phyloP scores from a whole-genome alignment of 768 basidiomycete species.

The Hygrocybe punicea region DNA sequence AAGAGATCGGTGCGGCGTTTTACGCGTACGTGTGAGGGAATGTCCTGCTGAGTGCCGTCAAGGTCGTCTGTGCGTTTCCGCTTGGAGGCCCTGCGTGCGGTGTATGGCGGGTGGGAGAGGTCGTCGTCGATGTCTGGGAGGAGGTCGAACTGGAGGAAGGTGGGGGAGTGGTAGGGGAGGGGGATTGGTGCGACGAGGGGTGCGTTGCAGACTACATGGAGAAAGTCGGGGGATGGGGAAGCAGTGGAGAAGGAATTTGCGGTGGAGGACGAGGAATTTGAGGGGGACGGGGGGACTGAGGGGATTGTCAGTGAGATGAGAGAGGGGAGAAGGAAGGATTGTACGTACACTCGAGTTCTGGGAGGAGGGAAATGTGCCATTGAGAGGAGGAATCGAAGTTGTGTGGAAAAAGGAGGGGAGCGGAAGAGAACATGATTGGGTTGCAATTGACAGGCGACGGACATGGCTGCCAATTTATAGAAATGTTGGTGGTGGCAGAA shows the following conservation, averaged over 20 bases:
- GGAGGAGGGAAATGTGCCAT: too few relatives aligned
- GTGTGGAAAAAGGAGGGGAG: slow-evolving; percentile 1
- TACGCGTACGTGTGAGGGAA: not conserved
- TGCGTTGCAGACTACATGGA: slow-evolving; percentile 59
- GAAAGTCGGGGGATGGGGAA: slow-evolving; percentile 23
- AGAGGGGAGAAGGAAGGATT: slow-evolving; percentile 18
- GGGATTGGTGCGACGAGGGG: slow-evolving; percentile 68
- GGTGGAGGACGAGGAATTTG: slow-evolving; percentile 8
- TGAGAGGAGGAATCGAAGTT: too few relatives aligned
- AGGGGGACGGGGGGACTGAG: slow-evolving; percentile 16
- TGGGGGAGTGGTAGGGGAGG: slow-evolving; percentile 66
- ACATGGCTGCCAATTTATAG: slow-evolving; percentile 27
- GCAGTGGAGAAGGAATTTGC: slow-evolving; percentile 18
- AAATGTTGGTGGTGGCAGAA: slow-evolving; percentile 27
- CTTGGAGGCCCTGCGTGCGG: slow-evolving; percentile 34
- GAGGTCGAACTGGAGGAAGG: slow-evolving; percentile 63
- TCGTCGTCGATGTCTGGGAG: slow-evolving; percentile 66
- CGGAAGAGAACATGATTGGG: too few relatives aligned
- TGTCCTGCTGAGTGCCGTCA: not conserved
- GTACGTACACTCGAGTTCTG: not conserved
- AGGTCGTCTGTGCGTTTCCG: slow-evolving; percentile 45
- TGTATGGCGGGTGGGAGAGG: slow-evolving; percentile 68
- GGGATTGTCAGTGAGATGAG: slow-evolving; percentile 9
- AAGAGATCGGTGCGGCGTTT: too few relatives aligned
- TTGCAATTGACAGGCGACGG: not conserved